Conservation (phyloP, 192 early-diverging fungal species). For the Backusella westeae region DNA sequence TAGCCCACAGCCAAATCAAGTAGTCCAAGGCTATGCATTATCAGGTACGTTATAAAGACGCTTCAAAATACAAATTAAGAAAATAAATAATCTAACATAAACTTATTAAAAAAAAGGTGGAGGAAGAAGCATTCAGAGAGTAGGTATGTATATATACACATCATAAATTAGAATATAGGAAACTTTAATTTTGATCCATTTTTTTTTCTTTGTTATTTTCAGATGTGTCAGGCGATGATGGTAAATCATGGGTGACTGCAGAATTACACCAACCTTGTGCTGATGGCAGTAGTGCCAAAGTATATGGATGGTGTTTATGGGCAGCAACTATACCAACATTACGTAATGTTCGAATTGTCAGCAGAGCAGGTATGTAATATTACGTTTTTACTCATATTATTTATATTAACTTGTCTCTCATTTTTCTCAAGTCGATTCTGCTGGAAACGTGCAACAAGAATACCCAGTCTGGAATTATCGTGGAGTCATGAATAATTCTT, state of each 20-base stretch:
- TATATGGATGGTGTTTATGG: constrained; percentile 91
- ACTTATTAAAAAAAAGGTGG: constrained; percentile 49
- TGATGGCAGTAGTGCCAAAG: constrained; percentile 37
- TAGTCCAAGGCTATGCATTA: constrained; percentile 76
- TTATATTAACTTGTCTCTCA: background rate
- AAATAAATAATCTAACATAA: background rate
- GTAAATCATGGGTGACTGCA: constrained; percentile 79
- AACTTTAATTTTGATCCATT: background rate
- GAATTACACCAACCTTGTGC: constrained; percentile 50
- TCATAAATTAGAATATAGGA: background rate
- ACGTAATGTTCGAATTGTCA: constrained; percentile 59
- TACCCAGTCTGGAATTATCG: constrained; percentile 75
- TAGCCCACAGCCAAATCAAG: constrained; percentile 32
- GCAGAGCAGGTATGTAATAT: constrained; percentile 63
- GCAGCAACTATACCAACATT: constrained; percentile 52
- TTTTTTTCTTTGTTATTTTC: background rate
- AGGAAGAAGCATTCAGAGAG: constrained; percentile 74
- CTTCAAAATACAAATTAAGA: background rate
- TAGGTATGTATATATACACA: constrained; percentile 43
- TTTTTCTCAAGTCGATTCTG: constrained; percentile 54
- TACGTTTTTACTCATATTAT: background rate
- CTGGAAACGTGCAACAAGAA: constrained; percentile 87
- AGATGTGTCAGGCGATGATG: constrained; percentile 82
- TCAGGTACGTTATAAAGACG: constrained; percentile 32
- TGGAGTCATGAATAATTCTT: constrained; percentile 78